Evolutionary conservation across 805 yeast species (phyloP).

Genomic region (Phaffomyces antillensis): DNA sequence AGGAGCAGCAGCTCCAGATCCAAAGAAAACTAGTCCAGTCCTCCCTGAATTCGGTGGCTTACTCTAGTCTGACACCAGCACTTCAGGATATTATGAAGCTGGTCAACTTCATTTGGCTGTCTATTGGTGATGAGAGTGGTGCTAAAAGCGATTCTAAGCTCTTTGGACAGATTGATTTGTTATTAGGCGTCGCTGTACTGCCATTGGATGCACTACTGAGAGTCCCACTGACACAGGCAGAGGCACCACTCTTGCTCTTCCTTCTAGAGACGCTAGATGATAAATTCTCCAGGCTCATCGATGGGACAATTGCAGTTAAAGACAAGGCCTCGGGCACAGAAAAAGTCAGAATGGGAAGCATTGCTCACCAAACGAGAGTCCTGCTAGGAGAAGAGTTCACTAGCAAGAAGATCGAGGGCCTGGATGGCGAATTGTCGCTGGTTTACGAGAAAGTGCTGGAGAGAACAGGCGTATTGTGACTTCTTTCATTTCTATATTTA

Average conservation of each 20-base stretch:
- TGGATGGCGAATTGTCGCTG: constrained; percentile 36
- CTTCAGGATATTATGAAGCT: constrained; percentile 40
- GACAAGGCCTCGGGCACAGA: constrained; percentile 41
- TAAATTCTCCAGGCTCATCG: constrained; percentile 32
- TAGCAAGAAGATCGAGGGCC: constrained; percentile 30
- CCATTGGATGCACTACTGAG: constrained; percentile 52
- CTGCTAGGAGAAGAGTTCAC: constrained; percentile 31
- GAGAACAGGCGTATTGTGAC: constrained; percentile 17
- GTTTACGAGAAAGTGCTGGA: constrained; percentile 39
- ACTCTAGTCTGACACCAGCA: constrained; percentile 27
- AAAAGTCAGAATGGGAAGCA: constrained; percentile 30
- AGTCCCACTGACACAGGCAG: constrained; percentile 24
- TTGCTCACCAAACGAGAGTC: constrained; percentile 45
- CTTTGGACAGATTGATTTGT: constrained; percentile 58
- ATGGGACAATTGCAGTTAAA: constrained; percentile 28
- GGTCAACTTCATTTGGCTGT: constrained; percentile 55
- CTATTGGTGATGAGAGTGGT: constrained; percentile 31
- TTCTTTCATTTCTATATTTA: not conserved
- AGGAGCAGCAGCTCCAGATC: constrained; percentile 42
- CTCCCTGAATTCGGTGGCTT: constrained; percentile 26
- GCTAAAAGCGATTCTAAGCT: constrained; percentile 1
- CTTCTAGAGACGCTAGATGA: constrained; percentile 33
- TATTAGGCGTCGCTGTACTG: constrained; percentile 60
- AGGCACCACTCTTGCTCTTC: constrained; percentile 30
- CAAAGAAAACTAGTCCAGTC: constrained; percentile 48